Conservation (phyloP, 371 early-diverging fungal genomes). For the Umbelopsis sp. region DNA sequence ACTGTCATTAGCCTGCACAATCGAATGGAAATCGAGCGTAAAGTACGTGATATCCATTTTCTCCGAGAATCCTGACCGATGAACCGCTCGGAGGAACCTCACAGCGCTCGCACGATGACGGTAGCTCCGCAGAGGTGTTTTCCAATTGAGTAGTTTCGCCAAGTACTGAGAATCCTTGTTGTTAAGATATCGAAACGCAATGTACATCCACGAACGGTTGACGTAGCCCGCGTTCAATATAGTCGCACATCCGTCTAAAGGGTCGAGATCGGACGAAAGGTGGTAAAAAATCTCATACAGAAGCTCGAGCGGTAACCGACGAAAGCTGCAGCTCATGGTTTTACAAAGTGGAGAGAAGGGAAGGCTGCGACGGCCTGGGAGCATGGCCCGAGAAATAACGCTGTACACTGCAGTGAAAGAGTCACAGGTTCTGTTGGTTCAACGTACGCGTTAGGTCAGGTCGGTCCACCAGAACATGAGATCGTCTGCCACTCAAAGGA, state of each 20-base stretch:
- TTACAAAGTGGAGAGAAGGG: background rate
- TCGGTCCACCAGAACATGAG: background rate
- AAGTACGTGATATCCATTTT: background rate
- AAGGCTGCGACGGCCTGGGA: background rate
- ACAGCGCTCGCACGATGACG: background rate
- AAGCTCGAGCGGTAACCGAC: background rate
- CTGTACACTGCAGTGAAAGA: background rate
- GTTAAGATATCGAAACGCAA: constrained; percentile 2
- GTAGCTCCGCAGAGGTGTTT: background rate
- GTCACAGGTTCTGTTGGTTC: background rate
- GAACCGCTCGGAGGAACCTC: background rate
- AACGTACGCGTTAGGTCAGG: background rate
- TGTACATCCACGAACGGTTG: background rate
- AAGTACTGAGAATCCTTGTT: background rate
- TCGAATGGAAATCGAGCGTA: constrained; percentile 12
- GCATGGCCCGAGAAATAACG: background rate
- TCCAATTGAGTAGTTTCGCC: background rate
- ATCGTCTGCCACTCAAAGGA: background rate
- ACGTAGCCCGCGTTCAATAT: background rate
- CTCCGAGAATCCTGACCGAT: background rate
- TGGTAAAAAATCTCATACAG: constrained; percentile 12
- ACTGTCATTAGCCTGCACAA: background rate
- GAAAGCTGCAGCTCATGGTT: background rate
- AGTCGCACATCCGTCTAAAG: background rate
- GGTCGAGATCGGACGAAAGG: background rate